Conservation (phyloP, 202 grass and related monocot genomes). For the Cymbopogon flexuosus region DNA sequence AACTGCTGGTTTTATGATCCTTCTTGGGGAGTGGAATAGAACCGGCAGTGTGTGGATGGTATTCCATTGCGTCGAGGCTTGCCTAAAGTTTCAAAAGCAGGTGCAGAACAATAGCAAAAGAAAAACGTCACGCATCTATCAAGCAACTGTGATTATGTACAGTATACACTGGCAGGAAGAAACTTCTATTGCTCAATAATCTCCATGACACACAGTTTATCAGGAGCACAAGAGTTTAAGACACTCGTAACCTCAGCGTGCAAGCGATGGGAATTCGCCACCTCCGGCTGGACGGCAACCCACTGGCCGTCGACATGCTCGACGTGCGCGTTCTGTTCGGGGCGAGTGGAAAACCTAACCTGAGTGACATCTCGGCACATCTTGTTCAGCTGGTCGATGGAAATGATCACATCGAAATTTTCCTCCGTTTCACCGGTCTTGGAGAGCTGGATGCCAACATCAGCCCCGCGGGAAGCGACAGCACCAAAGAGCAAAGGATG, state of each 20-base stretch:
- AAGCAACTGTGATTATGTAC: conserved; percentile 19
- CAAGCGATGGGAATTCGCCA: conserved; percentile 45
- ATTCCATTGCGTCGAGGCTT: not conserved
- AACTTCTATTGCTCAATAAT: conserved; percentile 41
- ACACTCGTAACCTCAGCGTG: conserved; percentile 35
- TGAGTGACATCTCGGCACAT: conserved; percentile 59
- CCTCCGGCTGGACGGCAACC: conserved; percentile 39
- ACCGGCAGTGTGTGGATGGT: not conserved
- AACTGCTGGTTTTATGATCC: not conserved
- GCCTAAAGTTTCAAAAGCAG: not conserved
- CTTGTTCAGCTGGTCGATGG: conserved; percentile 59
- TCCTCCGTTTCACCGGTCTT: conserved; percentile 15
- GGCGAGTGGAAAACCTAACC: conserved; percentile 39
- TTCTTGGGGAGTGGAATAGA: not conserved
- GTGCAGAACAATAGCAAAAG: not conserved
- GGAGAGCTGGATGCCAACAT: conserved; percentile 52
- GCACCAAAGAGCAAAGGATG: conserved; percentile 67
- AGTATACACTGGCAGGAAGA: conserved; percentile 13
- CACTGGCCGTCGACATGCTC: conserved; percentile 44
- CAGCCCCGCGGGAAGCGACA: conserved; percentile 34
- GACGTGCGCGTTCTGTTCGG: conserved; percentile 48
- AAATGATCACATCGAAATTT: conserved; percentile 59
- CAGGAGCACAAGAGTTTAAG: conserved; percentile 51
- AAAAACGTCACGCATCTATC: not conserved
- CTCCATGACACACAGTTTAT: conserved; percentile 50